A percentile compares a stretch with the other conserved stretches of the same genome.
Conservation (phyloP, 2,329 filamentous ascomycete genomes). For the Fusarium sp. region DNA sequence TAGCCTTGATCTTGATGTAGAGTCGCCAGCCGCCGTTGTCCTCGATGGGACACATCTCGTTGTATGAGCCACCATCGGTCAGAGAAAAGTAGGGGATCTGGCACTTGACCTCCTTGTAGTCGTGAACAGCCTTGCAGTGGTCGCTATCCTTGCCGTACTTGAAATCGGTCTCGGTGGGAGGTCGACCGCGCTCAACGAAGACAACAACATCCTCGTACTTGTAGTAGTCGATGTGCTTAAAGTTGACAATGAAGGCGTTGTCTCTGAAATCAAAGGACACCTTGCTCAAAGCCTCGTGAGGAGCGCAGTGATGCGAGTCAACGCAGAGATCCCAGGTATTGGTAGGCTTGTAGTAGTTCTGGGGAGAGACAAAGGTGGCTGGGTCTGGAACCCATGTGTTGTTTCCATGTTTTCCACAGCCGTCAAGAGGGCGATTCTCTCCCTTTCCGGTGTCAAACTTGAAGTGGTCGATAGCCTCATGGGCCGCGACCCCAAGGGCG, state of each 20-base stretch:
- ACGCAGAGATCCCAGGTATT: slow-evolving; percentile 42
- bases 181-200: slow-evolving; percentile 34
- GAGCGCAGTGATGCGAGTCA: slow-evolving; percentile 32
- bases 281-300: slow-evolving; percentile 36
- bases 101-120: slow-evolving; percentile 40
- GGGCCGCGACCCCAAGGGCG: slow-evolving; percentile 37
- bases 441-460: slow-evolving; percentile 21
- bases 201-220: slow-evolving; percentile 43
- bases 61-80: slow-evolving; percentile 37
- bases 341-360: slow-evolving; percentile 33
- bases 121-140: slow-evolving; percentile 34
- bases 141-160: slow-evolving; percentile 39
- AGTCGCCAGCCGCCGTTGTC: slow-evolving; percentile 43
- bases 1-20: slow-evolving; percentile 43
- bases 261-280: slow-evolving; percentile 43
- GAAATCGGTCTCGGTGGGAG: slow-evolving; percentile 34
- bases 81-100: slow-evolving; percentile 41
- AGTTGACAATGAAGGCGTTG: slow-evolving; percentile 40
- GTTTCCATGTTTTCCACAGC: slow-evolving; percentile 39
- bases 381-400: slow-evolving; percentile 42
- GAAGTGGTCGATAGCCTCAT: slow-evolving; percentile 40
- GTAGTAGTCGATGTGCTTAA: slow-evolving; percentile 39
- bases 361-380: slow-evolving; percentile 39
- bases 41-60: slow-evolving; percentile 41
- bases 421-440: slow-evolving; percentile 29